Percentiles rank a stretch among this genome's conserved stretches.
phyloP scores from a whole-genome alignment of 2,329 filamentous ascomycete genomes.

The Aulographum hederae region DNA sequence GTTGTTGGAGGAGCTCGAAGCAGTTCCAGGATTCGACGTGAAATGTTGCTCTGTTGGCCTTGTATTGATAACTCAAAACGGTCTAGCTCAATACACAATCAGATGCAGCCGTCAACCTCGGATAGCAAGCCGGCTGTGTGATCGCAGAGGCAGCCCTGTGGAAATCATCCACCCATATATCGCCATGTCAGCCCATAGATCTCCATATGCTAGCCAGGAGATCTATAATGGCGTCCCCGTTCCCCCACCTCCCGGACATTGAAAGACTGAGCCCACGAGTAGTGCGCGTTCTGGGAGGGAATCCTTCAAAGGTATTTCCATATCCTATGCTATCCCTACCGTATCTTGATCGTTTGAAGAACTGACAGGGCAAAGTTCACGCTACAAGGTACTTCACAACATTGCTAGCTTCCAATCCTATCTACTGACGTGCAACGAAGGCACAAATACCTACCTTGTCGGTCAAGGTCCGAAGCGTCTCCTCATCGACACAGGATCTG shows the following conservation, averaged over 20 bases:
- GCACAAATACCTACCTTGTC: slow-evolving; percentile 89
- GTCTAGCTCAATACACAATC: too few species aligned
- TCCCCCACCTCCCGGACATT: slow-evolving; percentile 52
- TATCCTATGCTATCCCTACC: neutral
- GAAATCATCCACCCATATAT: too few species aligned
- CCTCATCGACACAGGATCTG: slow-evolving; percentile 82
- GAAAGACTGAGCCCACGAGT: slow-evolving; percentile 61
- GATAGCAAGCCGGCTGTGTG: too few species aligned
- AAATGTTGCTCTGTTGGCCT: too few species aligned
- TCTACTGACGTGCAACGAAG: slow-evolving; percentile 17
- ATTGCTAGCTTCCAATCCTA: neutral
- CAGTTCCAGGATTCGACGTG: too few species aligned
- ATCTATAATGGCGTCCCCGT: slow-evolving; percentile 13
- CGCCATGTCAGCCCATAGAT: too few species aligned
- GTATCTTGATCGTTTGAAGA: too few species aligned
- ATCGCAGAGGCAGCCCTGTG: too few species aligned
- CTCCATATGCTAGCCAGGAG: too few species aligned
- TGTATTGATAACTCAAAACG: too few species aligned
- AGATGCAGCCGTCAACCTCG: too few species aligned
- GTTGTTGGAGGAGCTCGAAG: too few species aligned
- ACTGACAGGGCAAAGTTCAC: slow-evolving; percentile 30
- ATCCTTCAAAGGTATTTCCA: slow-evolving; percentile 56
- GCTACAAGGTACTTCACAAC: slow-evolving; percentile 32
- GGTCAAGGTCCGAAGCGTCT: slow-evolving; percentile 57
- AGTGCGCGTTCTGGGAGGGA: slow-evolving; percentile 74